Percentiles rank a stretch among this genome's conserved stretches.
Conservation (phyloP, 116 monocot species). For the Papilionanthe hybrid region DNA sequence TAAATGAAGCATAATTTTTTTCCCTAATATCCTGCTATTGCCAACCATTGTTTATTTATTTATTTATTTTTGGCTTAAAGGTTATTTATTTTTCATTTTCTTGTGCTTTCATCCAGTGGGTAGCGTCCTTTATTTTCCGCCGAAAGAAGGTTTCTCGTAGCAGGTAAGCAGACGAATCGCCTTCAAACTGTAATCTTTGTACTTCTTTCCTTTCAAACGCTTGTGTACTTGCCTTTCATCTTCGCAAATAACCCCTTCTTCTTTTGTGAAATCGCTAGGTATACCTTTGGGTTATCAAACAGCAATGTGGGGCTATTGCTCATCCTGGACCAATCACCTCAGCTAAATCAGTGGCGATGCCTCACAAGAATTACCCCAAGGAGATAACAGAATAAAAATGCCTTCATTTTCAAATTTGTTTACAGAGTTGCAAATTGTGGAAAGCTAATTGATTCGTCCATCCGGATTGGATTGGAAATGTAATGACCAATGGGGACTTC, state of each 20-base stretch:
- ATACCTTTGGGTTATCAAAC: conserved; percentile 46
- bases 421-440: not conserved
- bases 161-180: conserved; percentile 31
- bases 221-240: not conserved
- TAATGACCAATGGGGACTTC: not conserved
- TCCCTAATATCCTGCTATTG: too few species aligned
- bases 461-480: not conserved
- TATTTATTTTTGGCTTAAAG: not conserved
- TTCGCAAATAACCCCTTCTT: not conserved
- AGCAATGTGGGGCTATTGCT: conserved; percentile 49
- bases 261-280: conserved; percentile 21
- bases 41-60: not conserved
- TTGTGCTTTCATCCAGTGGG: conserved; percentile 46
- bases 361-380: conserved; percentile 10
- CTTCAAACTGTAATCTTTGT: not conserved
- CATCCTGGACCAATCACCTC: conserved; percentile 37
- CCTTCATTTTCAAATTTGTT: not conserved
- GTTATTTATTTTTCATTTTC: not conserved
- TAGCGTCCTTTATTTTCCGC: conserved; percentile 46
- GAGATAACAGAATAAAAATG: not conserved
- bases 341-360: conserved; percentile 29
- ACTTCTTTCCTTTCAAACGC: not conserved
- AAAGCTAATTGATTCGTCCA: not conserved
- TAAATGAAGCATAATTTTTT: too few species aligned
- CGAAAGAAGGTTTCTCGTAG: conserved; percentile 43